Evolutionary conservation across 139 green algal species (phyloP).

Genomic region (Eudorina sp.): DNA sequence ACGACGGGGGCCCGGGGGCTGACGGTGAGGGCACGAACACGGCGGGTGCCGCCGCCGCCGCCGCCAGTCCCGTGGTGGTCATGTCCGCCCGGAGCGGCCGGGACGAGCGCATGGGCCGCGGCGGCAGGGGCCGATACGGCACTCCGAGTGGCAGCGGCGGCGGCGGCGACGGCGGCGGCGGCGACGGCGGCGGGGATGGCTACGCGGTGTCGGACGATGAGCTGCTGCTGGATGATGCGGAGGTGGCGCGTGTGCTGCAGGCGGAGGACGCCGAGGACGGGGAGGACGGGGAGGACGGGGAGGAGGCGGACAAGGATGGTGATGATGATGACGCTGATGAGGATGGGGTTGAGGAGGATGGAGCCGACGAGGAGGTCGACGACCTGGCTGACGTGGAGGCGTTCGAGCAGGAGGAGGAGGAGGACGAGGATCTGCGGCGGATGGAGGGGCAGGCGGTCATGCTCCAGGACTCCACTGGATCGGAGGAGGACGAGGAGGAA

Average conservation of each 20-base stretch:
- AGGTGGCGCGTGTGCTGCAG: constrained; percentile 18
- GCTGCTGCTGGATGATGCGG: constrained; percentile 22
- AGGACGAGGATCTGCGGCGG: neutral
- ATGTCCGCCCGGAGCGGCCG: neutral
- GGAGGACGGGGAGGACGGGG: neutral
- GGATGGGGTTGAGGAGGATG: neutral
- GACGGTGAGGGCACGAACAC: neutral
- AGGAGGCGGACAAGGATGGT: no score
- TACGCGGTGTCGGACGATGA: neutral
- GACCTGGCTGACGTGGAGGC: neutral
- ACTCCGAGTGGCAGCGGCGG: neutral
- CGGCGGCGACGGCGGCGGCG: neutral
- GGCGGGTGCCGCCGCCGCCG: neutral
- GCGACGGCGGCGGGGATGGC: neutral
- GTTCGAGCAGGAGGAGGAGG: neutral
- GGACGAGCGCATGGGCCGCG: neutral
- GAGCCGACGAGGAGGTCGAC: neutral
- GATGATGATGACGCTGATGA: constrained; percentile 12
- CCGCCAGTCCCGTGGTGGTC: no score
- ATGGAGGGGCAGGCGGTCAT: neutral
- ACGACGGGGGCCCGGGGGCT: no score
- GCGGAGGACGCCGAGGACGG: neutral
- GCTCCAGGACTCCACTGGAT: neutral
- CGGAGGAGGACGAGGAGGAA: no score
- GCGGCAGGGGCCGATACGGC: neutral